Evolutionary conservation across 768 basidiomycete genomes (phyloP).

Genomic region (Leccinum subgranulosum): DNA sequence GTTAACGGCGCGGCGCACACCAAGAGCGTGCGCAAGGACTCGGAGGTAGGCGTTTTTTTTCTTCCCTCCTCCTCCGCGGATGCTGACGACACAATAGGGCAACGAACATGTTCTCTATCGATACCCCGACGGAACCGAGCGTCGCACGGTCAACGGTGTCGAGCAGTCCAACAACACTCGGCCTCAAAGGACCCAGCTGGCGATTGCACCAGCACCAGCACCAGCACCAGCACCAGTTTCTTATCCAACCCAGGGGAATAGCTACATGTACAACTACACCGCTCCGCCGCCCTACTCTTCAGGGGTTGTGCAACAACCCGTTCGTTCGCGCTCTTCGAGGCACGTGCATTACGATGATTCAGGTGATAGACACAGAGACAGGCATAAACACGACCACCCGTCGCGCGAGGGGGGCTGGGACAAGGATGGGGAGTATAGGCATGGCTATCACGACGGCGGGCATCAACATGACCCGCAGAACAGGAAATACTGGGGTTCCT

Average conservation of each 20-base stretch:
- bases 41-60: constrained; percentile 43
- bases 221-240: background rate
- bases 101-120: constrained; percentile 70
- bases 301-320: constrained; percentile 5
- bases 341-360: constrained; percentile 10
- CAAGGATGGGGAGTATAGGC: constrained; percentile 1
- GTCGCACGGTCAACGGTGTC: constrained; percentile 66
- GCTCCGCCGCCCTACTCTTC: constrained; percentile 25
- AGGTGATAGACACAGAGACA: constrained; percentile 15
- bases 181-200: constrained; percentile 11
- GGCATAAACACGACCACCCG: constrained; percentile 10
- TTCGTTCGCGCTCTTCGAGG: constrained; percentile 19
- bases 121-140: constrained; percentile 63
- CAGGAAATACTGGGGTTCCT: constrained; percentile 15
- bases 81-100: constrained; percentile 44
- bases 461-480: constrained; percentile 3
- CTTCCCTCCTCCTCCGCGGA: background rate
- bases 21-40: constrained; percentile 53
- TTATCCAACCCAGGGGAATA: background rate
- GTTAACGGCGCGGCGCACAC: constrained; percentile 69
- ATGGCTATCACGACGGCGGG: constrained; percentile 5
- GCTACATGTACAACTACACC: background rate
- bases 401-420: constrained; percentile 9
- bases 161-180: constrained; percentile 32
- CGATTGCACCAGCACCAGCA: background rate